phyloP scores from a whole-genome alignment of 2,329 filamentous ascomycete genomes.

The Ceratocystis lukuohia region DNA sequence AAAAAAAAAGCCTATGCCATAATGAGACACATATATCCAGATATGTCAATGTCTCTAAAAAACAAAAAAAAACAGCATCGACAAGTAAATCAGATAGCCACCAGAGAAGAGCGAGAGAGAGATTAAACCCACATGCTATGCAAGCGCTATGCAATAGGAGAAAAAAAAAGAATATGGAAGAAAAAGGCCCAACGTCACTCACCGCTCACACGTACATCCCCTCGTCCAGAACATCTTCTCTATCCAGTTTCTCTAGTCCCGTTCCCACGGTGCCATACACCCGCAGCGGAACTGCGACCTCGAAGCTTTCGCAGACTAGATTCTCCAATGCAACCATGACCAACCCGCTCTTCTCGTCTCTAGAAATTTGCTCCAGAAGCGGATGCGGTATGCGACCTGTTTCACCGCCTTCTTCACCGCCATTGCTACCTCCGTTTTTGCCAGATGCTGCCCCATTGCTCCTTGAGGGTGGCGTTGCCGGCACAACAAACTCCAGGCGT shows the following conservation, averaged over 20 bases:
- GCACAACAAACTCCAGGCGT: slow-evolving; percentile 82
- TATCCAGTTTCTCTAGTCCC: slow-evolving; percentile 42
- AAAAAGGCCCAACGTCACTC: not conserved
- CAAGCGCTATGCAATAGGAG: slow-evolving; percentile 7
- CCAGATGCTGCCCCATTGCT: not conserved
- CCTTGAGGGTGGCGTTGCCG: slow-evolving; percentile 24
- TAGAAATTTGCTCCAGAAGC: slow-evolving; percentile 65
- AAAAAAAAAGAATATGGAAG: slow-evolving; percentile 18
- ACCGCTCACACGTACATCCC: slow-evolving; percentile 29
- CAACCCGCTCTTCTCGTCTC: slow-evolving; percentile 61
- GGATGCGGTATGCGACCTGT: slow-evolving; percentile 28
- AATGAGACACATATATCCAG: slow-evolving; percentile 1
- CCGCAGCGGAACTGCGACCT: slow-evolving; percentile 69
- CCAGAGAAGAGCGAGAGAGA: not conserved
- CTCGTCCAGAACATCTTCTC: slow-evolving; percentile 40
- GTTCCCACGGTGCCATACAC: slow-evolving; percentile 57
- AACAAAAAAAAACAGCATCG: too few relatives aligned
- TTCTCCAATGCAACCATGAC: slow-evolving; percentile 67
- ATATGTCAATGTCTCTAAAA: not conserved
- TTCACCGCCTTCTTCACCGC: slow-evolving; percentile 19
- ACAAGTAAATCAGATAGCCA: not conserved
- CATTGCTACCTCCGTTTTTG: not conserved
- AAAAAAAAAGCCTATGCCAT: not conserved
- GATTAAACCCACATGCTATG: not conserved
- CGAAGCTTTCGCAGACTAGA: slow-evolving; percentile 75